Base-by-base conservation (phyloP, 495 filamentous ascomycete species). In the Schizothecium vesticola region DNA sequence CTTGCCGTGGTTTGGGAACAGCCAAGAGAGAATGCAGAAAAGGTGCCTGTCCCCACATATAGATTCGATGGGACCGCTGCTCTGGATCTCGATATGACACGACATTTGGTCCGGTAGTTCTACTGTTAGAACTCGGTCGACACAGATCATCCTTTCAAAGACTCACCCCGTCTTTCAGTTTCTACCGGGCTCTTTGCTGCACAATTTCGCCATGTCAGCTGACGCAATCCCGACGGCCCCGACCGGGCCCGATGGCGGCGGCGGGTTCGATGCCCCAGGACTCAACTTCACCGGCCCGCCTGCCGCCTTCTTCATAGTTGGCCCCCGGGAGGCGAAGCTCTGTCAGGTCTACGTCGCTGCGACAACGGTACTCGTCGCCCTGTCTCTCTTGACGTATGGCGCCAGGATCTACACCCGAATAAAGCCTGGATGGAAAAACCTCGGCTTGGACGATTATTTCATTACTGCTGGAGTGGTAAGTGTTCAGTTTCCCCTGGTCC, bases 361-460 rank as follows among this genome's bases (percentile, higher is more conserved):
- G 9, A 74, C 72, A 0, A 59, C 74, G 2, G 51, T 66, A 4
- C 62, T 76, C 2, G 16, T 76, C 13, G 59, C 63, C 2, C 60
- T 76, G 26, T 72, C 70, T 9, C 11, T 65, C 33, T 16, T 76
- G 31, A 60, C 70, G 0, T 76, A 74, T 56, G 31, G 10, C 33
- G 71, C 69, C 3, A 68, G 74, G 12, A 74, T 76, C 16, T 70
- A 72, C 63, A 72, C 70, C 29, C 33, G 74, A 19, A 33, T 74
- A 2, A n/a, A 43, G 31, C 74, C 74, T 16, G 72, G 72, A n/a
- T 72, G 67, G 69, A 76, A 72, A 43, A 64, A 67, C 13, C 31
- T 64, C 3, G 74, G 74, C 0, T n/a, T 67, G 10, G 74, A 76
- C 33, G 74, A 76, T 31, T 72, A 62, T n/a, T 74, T 74, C 29